Evolutionary conservation across 441 rosid genomes (phyloP).

Genomic region (Codiaeum variegatum): DNA sequence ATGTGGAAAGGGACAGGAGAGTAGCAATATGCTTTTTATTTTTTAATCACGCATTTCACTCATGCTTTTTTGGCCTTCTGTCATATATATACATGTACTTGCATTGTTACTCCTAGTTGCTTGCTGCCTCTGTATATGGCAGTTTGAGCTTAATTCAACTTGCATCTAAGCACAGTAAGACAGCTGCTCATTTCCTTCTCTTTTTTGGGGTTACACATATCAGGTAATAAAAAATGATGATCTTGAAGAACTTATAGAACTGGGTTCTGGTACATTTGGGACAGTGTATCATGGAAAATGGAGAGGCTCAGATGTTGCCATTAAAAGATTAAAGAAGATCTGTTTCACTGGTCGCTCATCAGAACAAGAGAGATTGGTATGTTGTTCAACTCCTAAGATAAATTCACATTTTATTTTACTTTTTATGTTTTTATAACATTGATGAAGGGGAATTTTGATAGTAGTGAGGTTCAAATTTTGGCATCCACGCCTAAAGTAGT

Average conservation of each 20-base stretch:
- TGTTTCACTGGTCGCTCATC: constrained; percentile 89
- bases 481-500: too few relatives aligned
- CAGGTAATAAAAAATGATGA: constrained; percentile 88
- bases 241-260: constrained; percentile 88
- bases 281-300: constrained; percentile 96
- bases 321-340: constrained; percentile 83
- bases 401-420: neutral
- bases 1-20: neutral
- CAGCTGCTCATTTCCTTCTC: neutral
- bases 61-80: neutral
- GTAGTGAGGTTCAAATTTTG: too few relatives aligned
- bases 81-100: neutral
- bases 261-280: constrained; percentile 96
- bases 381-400: neutral
- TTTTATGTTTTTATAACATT: too few relatives aligned
- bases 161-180: neutral
- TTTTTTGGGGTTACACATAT: neutral
- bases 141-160: neutral
- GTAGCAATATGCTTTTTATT: neutral
- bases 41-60: neutral
- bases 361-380: constrained; percentile 84
- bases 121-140: neutral
- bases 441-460: too few relatives aligned
- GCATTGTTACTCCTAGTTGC: neutral
- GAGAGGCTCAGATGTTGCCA: constrained; percentile 97